Evolutionary conservation across 202 grass and related monocot species (phyloP), one percentile per base, ranked within the genome.

Genomic region (Hordeum pubiflorum): DNA sequence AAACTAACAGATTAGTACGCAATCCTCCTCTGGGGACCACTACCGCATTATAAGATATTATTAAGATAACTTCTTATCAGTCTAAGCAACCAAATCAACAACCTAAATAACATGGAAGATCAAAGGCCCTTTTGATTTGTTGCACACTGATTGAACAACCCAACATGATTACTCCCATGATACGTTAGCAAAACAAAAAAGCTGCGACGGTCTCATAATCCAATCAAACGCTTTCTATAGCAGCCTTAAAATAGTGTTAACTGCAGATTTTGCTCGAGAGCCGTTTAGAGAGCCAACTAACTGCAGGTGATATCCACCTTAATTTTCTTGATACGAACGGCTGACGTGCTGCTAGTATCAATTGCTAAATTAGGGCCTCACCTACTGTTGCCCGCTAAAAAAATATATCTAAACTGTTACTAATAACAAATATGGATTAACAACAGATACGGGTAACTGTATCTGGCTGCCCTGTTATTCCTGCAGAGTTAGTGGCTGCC

Each of bases 21-120:
- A 44, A 73, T 74, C 15, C 80, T 75, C 80, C 50, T 3, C 43
- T 38, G 0, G 38, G 58, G 86, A 83, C 72, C 85, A 55, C 24
- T 2, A 52, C 17, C 21, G 9, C n/a, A 83, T 57, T 67, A 67
- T 75, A 29, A 82, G 31, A 73, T 82, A 56, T 17, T 18, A 52
- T 17, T 24, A 52, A 0, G 14, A 18, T 6, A 31, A 27, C 69
- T 12, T 82, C 34, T 64, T 55, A 64, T 74, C 80, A 52, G 32
- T 74, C 40, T 34, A 82, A 82, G 80, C 57, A 72, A 74, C 79
- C 57, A 74, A 72, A 74, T 62, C 36, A 74, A 31, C 41, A 75
- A 76, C 72, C 33, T 76, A 75, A 75, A 67, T 39, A 66, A 56
- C 41, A 50, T 41, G 81, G 59, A 83, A 57, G 31, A 56, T 34